Evolutionary conservation across 257 asterid species (phyloP).

Genomic region (Parsonsia alboflavescens): DNA sequence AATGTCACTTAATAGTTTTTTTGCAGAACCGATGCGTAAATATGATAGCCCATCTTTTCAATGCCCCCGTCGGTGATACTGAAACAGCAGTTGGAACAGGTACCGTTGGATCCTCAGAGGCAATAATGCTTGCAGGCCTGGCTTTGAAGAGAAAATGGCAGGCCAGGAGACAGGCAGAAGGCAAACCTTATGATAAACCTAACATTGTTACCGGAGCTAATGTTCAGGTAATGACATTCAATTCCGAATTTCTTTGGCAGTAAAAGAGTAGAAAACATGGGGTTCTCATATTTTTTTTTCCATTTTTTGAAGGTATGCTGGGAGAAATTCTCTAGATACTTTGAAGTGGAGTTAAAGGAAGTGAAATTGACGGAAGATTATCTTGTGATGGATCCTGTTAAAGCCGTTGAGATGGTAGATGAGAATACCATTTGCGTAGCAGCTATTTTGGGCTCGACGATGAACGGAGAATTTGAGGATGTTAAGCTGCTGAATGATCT

Average conservation of each 20-base stretch:
- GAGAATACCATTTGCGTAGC: constrained; percentile 11
- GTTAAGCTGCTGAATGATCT: constrained; percentile 10
- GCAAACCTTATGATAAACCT: background rate
- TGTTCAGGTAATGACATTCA: background rate
- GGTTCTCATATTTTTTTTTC: background rate
- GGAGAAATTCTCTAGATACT: constrained; percentile 9
- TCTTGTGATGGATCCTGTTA: constrained; percentile 4
- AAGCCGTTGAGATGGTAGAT: constrained; percentile 9
- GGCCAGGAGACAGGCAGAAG: background rate
- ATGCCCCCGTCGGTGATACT: background rate
- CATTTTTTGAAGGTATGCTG: background rate
- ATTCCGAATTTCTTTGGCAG: too few relatives aligned
- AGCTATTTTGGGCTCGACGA: background rate
- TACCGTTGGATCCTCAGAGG: background rate
- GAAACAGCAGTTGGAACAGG: background rate
- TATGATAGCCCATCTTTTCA: background rate
- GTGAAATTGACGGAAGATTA: background rate
- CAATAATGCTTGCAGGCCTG: background rate
- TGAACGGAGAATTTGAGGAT: constrained; percentile 9
- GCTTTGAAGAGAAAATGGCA: background rate
- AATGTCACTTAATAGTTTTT: too few relatives aligned
- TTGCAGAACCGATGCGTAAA: background rate
- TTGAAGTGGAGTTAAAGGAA: constrained; percentile 10
- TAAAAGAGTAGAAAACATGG: background rate
- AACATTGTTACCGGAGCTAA: background rate